Conservation (phyloP, 495 filamentous ascomycete species). For the Xylaria palmicola region DNA sequence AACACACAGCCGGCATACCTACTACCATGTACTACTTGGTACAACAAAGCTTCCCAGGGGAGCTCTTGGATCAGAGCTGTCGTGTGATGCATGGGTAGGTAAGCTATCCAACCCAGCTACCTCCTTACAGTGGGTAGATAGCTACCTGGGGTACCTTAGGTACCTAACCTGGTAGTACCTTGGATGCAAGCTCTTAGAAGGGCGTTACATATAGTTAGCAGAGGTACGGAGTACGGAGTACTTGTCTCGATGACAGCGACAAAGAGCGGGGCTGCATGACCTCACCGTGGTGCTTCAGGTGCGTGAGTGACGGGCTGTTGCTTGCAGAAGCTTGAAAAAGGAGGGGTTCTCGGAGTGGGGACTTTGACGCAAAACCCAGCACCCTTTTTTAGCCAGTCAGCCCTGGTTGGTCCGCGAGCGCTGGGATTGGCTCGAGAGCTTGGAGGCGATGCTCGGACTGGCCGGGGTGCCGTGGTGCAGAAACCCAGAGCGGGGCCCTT, state of each 20-base stretch:
- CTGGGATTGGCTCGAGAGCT: conserved; percentile 23
- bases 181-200: too few relatives aligned
- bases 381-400: not conserved
- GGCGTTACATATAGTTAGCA: too few relatives aligned
- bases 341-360: conserved; percentile 32
- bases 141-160: not conserved
- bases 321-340: conserved; percentile 26
- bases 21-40: too few relatives aligned
- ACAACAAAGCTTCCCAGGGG: conserved; percentile 18
- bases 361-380: conserved; percentile 24
- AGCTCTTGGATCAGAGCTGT: not conserved
- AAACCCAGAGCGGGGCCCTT: too few relatives aligned
- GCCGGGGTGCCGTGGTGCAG: conserved; percentile 19
- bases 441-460: conserved; percentile 20
- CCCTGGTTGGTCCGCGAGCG: conserved; percentile 19
- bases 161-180: too few relatives aligned
- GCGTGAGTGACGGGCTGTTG: not conserved
- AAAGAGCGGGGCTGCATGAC: conserved; percentile 4
- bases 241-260: not conserved
- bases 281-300: conserved; percentile 10
- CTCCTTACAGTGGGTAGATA: not conserved
- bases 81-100: conserved; percentile 15
- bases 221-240: too few relatives aligned
- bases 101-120: conserved; percentile 2
- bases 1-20: too few relatives aligned